Percentiles rank a stretch among this genome's conserved stretches.
Evolutionary conservation across 768 basidiomycete species (phyloP).

Genomic region (Mycena galopus): DNA sequence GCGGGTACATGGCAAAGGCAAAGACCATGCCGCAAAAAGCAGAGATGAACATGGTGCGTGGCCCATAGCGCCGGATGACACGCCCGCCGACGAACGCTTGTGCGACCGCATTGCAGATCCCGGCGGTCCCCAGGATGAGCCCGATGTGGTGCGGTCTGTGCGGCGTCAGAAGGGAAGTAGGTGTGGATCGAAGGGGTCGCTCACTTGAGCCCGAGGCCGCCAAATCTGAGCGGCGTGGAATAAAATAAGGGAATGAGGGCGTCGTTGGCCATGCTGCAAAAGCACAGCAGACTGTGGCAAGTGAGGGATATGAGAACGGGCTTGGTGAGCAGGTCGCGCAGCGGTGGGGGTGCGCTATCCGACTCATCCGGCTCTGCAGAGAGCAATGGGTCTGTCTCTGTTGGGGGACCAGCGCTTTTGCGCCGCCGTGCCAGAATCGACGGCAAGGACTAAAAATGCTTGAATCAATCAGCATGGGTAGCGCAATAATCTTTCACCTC

Average conservation of each 20-base stretch:
- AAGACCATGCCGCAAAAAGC: conserved; percentile 4
- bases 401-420: not conserved
- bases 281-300: conserved; percentile 18
- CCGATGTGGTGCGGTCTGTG: conserved; percentile 71
- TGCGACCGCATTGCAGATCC: conserved; percentile 63
- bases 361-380: not conserved
- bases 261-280: conserved; percentile 13
- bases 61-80: conserved; percentile 22
- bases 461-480: not conserved
- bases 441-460: conserved; percentile 16
- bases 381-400: conserved; percentile 27
- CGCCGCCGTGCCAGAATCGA: conserved; percentile 2
- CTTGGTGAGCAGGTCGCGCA: conserved; percentile 19
- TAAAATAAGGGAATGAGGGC: conserved; percentile 24
- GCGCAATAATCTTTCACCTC: conserved; percentile 50
- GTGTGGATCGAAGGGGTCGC: no score
- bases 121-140: conserved; percentile 63
- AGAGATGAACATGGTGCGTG: conserved; percentile 11
- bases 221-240: conserved; percentile 20
- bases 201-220: conserved; percentile 28
- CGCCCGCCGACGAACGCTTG: conserved; percentile 43
- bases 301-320: conserved; percentile 14
- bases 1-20: conserved; percentile 18
- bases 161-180: not conserved
- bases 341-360: not conserved